Percentiles rank a stretch among this genome's conserved stretches.
These are phyloP conservation scores for Sphaerulina musiva DNA, from an alignment of 2,329 filamentous ascomycete species.

Conservation along the genomic window DNA sequence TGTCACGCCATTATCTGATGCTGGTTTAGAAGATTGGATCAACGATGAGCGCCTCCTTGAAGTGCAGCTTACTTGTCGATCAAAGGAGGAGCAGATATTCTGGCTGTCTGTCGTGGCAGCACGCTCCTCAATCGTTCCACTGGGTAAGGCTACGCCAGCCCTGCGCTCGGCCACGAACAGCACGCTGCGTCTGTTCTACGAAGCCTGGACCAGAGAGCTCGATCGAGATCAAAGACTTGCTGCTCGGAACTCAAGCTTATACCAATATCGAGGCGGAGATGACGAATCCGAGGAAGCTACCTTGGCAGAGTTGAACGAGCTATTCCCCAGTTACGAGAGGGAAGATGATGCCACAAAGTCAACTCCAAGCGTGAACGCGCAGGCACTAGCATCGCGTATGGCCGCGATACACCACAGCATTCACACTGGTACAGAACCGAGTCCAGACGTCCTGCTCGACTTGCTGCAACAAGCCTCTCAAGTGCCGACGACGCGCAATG, in stretches of 20 bases:
- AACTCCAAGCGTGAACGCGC: constrained; percentile 11
- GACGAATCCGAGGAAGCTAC: constrained; percentile 71
- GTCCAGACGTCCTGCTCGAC: constrained; percentile 13
- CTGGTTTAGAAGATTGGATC: constrained; percentile 18
- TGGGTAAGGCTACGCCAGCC: constrained; percentile 9
- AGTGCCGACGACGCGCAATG: background rate
- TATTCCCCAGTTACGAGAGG: constrained; percentile 74
- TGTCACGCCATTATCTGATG: constrained; percentile 24
- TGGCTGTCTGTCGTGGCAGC: constrained; percentile 22
- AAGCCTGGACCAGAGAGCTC: constrained; percentile 72
- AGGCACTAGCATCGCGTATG: constrained; percentile 23
- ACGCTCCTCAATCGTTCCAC: constrained; percentile 13
- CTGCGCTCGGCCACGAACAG: constrained; percentile 52
- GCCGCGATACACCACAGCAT: constrained; percentile 22
- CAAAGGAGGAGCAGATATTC: constrained; percentile 22
- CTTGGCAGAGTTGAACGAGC: constrained; percentile 65
- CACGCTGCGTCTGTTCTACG: constrained; percentile 66
- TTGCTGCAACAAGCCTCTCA: constrained; percentile 15
- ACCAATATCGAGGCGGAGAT: constrained; percentile 71
- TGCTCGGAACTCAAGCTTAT: constrained; percentile 67
- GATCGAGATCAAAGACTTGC: constrained; percentile 69
- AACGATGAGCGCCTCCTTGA: constrained; percentile 22
- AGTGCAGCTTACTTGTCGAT: constrained; percentile 11
- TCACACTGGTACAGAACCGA: constrained; percentile 4
- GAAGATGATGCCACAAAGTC: constrained; percentile 27